Base-by-base conservation (phyloP, 768 basidiomycete species). In the Leucocoprinus sp. region DNA sequence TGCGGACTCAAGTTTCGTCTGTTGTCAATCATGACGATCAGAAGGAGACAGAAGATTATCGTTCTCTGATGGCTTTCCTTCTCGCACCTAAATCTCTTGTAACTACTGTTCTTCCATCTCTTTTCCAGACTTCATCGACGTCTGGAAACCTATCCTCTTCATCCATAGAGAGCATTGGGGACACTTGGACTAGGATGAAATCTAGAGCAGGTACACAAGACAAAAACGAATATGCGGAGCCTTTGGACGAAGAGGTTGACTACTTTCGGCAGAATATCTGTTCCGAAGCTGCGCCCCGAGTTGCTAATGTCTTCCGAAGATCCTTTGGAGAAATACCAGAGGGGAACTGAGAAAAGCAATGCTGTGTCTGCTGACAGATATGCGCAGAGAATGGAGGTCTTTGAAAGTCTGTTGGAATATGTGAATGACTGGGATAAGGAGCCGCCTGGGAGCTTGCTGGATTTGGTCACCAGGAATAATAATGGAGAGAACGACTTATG, bases 21-120 rank as follows among this genome's bases (percentile, higher is more conserved):
- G 79, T 85, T 2, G 87, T 89, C 14, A 76, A 89, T 57, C 84
- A 87, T 52, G 66, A 62, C 45, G 72, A 82, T 52, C 54, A 70
- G 0, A 71, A 75, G 45, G 85, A 89, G 56, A 70, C 80, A 0
- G 69, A 70, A 31, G 56, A 63, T 5, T 89, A 88, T 57, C 75
- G 84, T 18, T 71, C 76, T 0, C 67, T 90, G 5, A 72, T 89
- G 36, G 71, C 76, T 3, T 72, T 86, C 52, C 67, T 89, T 3
- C 64, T 88, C 8, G 63, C 68, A 1, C 71, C 73, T 1, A 47
- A 47, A 34, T 38, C 65, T 7, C 43, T 63, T 6, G 51, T 56
- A 8, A 27, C 45, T 8, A 49, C 57, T 21, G 43, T 51, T 21
- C 42, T 52, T 23, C 42, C 50, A 19, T 47, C 43, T 18, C 52